Percentiles rank a stretch among this genome's conserved stretches.
phyloP scores from a whole-genome alignment of 2,329 filamentous ascomycete genomes.

The Grosmannia huntii region DNA sequence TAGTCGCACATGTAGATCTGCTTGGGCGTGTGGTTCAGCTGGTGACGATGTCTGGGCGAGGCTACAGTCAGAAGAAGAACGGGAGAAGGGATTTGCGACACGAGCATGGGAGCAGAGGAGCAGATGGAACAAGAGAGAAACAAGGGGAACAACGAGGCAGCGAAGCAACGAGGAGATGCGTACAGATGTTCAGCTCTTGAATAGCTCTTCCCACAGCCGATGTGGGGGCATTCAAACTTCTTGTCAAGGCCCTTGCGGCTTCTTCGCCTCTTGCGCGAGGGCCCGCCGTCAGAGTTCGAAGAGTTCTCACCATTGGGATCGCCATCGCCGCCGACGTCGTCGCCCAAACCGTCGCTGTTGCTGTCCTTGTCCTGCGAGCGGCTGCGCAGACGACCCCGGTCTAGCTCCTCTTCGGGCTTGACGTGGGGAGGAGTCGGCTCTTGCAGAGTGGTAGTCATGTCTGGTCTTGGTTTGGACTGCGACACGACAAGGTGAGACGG shows the following conservation, averaged over 20 bases:
- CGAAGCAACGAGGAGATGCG: slow-evolving; percentile 19
- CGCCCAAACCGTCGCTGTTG: slow-evolving; percentile 25
- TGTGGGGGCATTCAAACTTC: slow-evolving; percentile 70
- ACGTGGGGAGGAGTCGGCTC: slow-evolving; percentile 27
- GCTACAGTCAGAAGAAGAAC: background rate
- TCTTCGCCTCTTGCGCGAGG: slow-evolving; percentile 48
- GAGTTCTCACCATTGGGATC: slow-evolving; percentile 32
- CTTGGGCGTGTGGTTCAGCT: slow-evolving; percentile 91
- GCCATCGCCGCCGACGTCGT: slow-evolving; percentile 23
- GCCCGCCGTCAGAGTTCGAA: slow-evolving; percentile 37
- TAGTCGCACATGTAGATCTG: slow-evolving; percentile 92
- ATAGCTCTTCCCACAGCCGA: slow-evolving; percentile 90
- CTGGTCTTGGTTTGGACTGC: slow-evolving; percentile 23
- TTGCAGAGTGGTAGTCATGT: slow-evolving; percentile 25
- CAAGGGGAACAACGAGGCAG: background rate
- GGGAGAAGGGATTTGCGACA: background rate
- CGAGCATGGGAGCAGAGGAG: background rate
- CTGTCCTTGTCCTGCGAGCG: slow-evolving; percentile 29
- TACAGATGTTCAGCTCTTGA: slow-evolving; percentile 91
- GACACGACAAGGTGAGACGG: slow-evolving; percentile 23
- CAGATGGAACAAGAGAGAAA: background rate
- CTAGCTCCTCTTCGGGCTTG: slow-evolving; percentile 26
- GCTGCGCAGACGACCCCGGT: slow-evolving; percentile 28
- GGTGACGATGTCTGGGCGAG: slow-evolving; percentile 63
- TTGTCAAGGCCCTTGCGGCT: slow-evolving; percentile 72